Evolutionary conservation across 441 rosid genomes (phyloP).

Genomic region (Sinapis alba): DNA sequence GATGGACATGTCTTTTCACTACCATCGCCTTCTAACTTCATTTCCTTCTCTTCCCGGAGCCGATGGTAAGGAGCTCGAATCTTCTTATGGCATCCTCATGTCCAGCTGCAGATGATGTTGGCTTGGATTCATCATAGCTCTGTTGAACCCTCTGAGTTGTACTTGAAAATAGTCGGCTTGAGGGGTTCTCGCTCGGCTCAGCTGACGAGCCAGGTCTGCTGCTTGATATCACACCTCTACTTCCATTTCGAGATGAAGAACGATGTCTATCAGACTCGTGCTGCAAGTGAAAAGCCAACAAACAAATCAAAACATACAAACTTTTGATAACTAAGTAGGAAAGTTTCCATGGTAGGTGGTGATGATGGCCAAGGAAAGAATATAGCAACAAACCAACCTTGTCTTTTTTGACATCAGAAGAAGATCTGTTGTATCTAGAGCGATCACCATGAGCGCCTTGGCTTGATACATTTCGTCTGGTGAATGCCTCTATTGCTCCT

Average conservation of each 20-base stretch:
- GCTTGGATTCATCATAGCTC: constrained; percentile 57
- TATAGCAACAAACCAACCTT: constrained; percentile 47
- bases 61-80: constrained; percentile 70
- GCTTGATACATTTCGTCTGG: constrained; percentile 51
- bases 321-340: neutral
- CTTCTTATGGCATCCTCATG: constrained; percentile 59
- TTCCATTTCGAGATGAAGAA: constrained; percentile 25
- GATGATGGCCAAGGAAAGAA: neutral
- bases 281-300: constrained; percentile 41
- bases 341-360: neutral
- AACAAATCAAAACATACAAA: constrained; percentile 6
- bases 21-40: constrained; percentile 47
- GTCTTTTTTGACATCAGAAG: constrained; percentile 53
- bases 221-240: constrained; percentile 50
- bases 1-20: constrained; percentile 52
- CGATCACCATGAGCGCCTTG: constrained; percentile 57
- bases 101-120: constrained; percentile 46
- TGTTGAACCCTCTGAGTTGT: constrained; percentile 55
- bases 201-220: constrained; percentile 61
- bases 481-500: constrained; percentile 63
- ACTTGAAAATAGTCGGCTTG: constrained; percentile 55
- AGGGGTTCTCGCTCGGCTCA: constrained; percentile 57
- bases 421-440: constrained; percentile 54
- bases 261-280: constrained; percentile 48
- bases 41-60: constrained; percentile 36